Conservation (phyloP, 768 basidiomycete species). For the Albatrellus ellisii region DNA sequence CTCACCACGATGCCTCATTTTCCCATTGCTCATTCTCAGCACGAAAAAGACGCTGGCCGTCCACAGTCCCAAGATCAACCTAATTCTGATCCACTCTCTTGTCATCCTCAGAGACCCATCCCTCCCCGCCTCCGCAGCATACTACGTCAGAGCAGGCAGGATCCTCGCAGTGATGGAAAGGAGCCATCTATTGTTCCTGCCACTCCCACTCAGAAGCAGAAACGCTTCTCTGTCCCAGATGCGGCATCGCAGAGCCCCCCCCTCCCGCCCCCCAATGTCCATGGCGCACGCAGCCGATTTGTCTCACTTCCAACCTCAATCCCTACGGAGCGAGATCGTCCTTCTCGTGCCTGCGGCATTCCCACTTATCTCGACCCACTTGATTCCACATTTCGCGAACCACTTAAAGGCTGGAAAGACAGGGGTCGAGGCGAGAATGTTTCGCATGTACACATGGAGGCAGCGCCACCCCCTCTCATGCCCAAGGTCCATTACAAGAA, state of each 20-base stretch:
- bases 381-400: background rate
- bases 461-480: background rate
- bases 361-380: background rate
- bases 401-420: background rate
- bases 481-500: slow-evolving; percentile 11
- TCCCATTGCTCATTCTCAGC: too few species aligned
- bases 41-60: too few species aligned
- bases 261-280: background rate
- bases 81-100: too few species aligned
- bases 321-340: background rate
- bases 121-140: background rate
- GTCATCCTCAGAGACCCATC: too few species aligned
- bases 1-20: too few species aligned
- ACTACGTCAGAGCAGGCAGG: background rate
- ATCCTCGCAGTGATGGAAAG: background rate
- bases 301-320: background rate
- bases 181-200: too few species aligned
- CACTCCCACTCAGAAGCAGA: too few species aligned
- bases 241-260: background rate
- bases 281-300: background rate
- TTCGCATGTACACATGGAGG: background rate
- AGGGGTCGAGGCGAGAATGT: background rate
- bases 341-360: background rate
- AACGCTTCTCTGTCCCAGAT: background rate
- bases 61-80: too few species aligned